These are phyloP conservation scores for Dactylis glomerata DNA, from an alignment of 176 grass and related monocot species.

Conservation along the genomic window DNA sequence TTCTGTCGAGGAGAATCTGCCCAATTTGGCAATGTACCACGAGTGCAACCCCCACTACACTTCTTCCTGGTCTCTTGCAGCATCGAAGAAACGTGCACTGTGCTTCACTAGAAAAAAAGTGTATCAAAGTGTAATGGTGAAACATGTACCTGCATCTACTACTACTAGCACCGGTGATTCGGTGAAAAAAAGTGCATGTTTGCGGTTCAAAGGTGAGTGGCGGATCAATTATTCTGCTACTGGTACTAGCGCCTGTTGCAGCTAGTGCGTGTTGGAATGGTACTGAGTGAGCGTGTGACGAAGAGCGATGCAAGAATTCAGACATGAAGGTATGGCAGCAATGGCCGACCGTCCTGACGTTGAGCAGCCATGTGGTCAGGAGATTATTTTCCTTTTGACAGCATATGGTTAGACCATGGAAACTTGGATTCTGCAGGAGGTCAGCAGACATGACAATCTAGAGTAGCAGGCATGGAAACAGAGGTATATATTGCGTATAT, in stretches of 20 bases:
- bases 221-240: slow-evolving; percentile 38
- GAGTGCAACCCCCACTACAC: slow-evolving; percentile 20
- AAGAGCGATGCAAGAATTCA: neutral
- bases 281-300: slow-evolving; percentile 37
- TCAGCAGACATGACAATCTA: neutral
- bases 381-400: slow-evolving; percentile 29
- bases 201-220: slow-evolving; percentile 31
- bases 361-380: neutral
- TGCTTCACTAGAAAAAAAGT: neutral
- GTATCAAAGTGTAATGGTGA: neutral
- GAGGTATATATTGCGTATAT: neutral
- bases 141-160: slow-evolving; percentile 19
- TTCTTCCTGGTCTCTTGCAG: neutral
- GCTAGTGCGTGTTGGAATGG: slow-evolving; percentile 8
- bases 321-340: neutral
- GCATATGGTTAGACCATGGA: neutral
- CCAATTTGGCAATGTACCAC: slow-evolving; percentile 24
- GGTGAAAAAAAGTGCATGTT: neutral
- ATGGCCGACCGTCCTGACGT: slow-evolving; percentile 40
- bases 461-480: neutral
- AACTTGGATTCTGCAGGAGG: neutral
- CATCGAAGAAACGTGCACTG: neutral
- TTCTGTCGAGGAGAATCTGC: slow-evolving; percentile 34
- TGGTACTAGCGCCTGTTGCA: neutral
- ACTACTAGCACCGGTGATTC: neutral